Evolutionary conservation across 2,329 filamentous ascomycete genomes (phyloP).

Genomic region (Colletotrichum tropicicola): DNA sequence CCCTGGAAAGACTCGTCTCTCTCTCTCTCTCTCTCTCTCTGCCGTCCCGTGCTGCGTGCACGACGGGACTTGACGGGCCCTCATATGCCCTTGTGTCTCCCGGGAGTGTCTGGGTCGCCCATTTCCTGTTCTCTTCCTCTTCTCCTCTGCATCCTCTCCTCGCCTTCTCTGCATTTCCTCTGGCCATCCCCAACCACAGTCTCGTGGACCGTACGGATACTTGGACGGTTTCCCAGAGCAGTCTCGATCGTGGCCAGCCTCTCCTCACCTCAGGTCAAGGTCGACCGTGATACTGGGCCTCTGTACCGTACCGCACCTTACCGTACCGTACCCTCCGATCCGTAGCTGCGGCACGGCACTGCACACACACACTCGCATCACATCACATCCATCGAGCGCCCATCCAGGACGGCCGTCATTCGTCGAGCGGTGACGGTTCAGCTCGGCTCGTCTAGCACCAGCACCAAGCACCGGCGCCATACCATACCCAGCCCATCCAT

Average conservation of each 20-base stretch:
- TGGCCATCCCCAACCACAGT: not conserved
- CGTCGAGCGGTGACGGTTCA: not conserved
- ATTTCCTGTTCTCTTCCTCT: not conserved
- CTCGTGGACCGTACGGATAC: not conserved
- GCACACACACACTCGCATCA: constrained; percentile 25
- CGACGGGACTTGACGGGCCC: constrained; percentile 1
- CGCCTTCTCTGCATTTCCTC: not conserved
- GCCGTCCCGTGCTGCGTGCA: not conserved
- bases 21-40: not conserved
- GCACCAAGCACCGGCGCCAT: not conserved
- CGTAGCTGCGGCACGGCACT: constrained; percentile 21
- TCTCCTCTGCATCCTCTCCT: not conserved
- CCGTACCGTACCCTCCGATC: constrained; percentile 20
- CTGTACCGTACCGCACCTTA: not conserved
- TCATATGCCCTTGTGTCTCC: constrained; percentile 5
- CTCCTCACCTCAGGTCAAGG: not conserved
- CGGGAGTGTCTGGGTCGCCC: not conserved
- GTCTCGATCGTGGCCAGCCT: constrained; percentile 2
- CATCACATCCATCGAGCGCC: not conserved
- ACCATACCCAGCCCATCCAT: constrained; percentile 6
- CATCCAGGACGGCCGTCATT: not conserved
- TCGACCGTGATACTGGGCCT: constrained; percentile 23
- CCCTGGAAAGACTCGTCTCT: not conserved
- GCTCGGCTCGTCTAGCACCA: not conserved
- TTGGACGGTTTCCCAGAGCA: not conserved